Percentiles rank a stretch among this genome's conserved stretches.
Evolutionary conservation across 1,284 basidiomycete species (phyloP).

Genomic region (Tilletia caries): DNA sequence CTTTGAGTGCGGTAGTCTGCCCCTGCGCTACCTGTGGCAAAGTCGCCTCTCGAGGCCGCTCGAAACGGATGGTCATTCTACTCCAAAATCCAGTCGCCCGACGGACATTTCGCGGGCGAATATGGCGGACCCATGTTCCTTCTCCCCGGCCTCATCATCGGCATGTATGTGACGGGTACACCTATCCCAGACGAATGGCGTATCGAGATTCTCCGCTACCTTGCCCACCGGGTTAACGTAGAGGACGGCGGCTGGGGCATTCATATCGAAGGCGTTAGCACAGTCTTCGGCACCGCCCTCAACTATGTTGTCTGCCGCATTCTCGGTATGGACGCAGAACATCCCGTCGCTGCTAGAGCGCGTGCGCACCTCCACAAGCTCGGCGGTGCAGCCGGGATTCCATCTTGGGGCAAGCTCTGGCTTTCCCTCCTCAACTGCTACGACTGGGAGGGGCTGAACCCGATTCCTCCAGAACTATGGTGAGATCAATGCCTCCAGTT

Average conservation of each 20-base stretch:
- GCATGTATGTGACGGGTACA: slow-evolving; percentile 78
- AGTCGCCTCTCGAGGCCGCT: slow-evolving; percentile 47
- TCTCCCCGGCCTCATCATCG: slow-evolving; percentile 82
- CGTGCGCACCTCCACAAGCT: slow-evolving; percentile 72
- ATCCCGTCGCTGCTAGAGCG: slow-evolving; percentile 74
- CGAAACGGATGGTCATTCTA: slow-evolving; percentile 72
- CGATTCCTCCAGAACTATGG: slow-evolving; percentile 91
- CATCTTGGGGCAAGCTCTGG: slow-evolving; percentile 98
- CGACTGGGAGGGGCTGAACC: slow-evolving; percentile 85
- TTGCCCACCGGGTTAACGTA: slow-evolving; percentile 40
- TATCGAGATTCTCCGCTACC: slow-evolving; percentile 83
- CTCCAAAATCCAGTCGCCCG: slow-evolving; percentile 79
- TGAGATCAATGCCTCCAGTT: not conserved
- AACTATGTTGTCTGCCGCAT: slow-evolving; percentile 86
- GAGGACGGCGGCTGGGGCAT: slow-evolving; percentile 52
- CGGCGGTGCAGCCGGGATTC: slow-evolving; percentile 77
- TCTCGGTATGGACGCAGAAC: slow-evolving; percentile 76
- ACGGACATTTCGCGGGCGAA: slow-evolving; percentile 76
- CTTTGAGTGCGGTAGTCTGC: not conserved
- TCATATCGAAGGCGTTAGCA: slow-evolving; percentile 87
- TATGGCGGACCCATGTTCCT: slow-evolving; percentile 80
- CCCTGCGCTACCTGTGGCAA: slow-evolving; percentile 20
- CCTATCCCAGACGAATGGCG: slow-evolving; percentile 73
- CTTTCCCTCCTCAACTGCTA: slow-evolving; percentile 78
- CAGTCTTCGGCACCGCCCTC: slow-evolving; percentile 88